A percentile compares a stretch with the other conserved stretches of the same genome.
Conservation (phyloP, 129 eudicot species). For the Scalesia atractyloides region DNA sequence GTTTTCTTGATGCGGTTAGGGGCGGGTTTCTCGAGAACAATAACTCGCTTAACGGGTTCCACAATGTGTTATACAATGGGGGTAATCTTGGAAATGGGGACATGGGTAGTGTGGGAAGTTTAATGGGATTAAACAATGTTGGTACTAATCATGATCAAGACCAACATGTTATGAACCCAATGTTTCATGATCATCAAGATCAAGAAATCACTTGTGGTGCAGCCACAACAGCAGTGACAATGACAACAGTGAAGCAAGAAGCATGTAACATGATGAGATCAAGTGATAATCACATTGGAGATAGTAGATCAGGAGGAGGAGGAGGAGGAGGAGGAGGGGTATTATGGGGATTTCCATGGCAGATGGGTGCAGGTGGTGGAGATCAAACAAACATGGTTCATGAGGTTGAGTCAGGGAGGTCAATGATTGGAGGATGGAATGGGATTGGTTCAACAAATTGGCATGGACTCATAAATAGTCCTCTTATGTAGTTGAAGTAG, state of each 20-base stretch:
- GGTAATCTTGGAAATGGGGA: slow-evolving; percentile 37
- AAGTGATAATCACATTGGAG: background rate
- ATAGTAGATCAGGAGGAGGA: slow-evolving; percentile 16
- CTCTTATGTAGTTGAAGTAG: slow-evolving; percentile 52
- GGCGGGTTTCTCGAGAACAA: slow-evolving; percentile 50
- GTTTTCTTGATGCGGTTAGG: slow-evolving; percentile 54
- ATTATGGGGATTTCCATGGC: slow-evolving; percentile 80
- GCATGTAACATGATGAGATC: slow-evolving; percentile 33
- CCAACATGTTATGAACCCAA: slow-evolving; percentile 30
- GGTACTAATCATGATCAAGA: slow-evolving; percentile 33
- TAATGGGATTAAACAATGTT: slow-evolving; percentile 38
- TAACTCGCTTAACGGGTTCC: slow-evolving; percentile 27
- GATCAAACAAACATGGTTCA: slow-evolving; percentile 43
- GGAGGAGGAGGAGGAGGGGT: slow-evolving; percentile 44
- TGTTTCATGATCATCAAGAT: slow-evolving; percentile 33
- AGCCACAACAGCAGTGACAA: slow-evolving; percentile 46
- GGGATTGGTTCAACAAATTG: slow-evolving; percentile 58
- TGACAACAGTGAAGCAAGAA: slow-evolving; percentile 67
- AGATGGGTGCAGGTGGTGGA: slow-evolving; percentile 54
- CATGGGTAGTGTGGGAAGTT: slow-evolving; percentile 40
- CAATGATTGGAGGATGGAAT: slow-evolving; percentile 61
- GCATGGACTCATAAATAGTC: slow-evolving; percentile 75
- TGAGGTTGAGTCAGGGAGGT: slow-evolving; percentile 57
- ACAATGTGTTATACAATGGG: slow-evolving; percentile 37
- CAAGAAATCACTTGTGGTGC: slow-evolving; percentile 37